These are phyloP conservation scores for Dactylorhiza incarnata DNA, from an alignment of 106 monocot genomes.

Conservation along the genomic window DNA sequence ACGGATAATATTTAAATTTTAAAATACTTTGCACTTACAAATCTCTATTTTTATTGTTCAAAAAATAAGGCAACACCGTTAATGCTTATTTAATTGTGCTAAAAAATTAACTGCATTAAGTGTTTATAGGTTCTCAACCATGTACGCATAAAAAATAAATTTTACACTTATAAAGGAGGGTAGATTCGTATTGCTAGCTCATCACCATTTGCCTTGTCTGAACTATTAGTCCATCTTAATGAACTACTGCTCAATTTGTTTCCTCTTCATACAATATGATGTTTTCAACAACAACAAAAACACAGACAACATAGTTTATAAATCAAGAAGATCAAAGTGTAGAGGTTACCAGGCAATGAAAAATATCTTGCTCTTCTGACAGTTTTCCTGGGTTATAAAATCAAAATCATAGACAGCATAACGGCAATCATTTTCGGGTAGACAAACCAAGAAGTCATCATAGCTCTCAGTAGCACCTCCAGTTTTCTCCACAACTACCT, in stretches of 20 bases:
- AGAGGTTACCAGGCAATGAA: constrained; percentile 23
- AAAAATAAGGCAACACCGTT: too few relatives aligned
- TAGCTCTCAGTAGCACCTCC: constrained; percentile 23
- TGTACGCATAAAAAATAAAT: neutral
- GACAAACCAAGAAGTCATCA: constrained; percentile 18
- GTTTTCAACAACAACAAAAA: neutral
- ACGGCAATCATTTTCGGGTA: constrained; percentile 24
- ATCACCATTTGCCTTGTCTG: neutral
- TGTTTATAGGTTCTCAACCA: neutral
- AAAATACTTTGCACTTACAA: too few relatives aligned
- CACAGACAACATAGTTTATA: neutral
- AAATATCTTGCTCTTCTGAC: constrained; percentile 33
- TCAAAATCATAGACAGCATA: constrained; percentile 31
- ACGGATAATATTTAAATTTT: too few relatives aligned
- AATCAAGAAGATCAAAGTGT: neutral
- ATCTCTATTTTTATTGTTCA: too few relatives aligned
- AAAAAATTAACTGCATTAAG: neutral
- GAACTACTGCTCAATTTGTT: neutral
- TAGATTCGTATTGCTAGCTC: neutral
- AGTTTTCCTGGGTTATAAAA: constrained; percentile 24
- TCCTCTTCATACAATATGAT: neutral
- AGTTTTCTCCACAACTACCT: constrained; percentile 25
- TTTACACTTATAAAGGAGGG: neutral
- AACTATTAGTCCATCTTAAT: too few relatives aligned
- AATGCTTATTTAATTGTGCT: too few relatives aligned